Evolutionary conservation across 108 stramenopile species (phyloP).

Genomic region (Hondaea fermentalgiana): DNA sequence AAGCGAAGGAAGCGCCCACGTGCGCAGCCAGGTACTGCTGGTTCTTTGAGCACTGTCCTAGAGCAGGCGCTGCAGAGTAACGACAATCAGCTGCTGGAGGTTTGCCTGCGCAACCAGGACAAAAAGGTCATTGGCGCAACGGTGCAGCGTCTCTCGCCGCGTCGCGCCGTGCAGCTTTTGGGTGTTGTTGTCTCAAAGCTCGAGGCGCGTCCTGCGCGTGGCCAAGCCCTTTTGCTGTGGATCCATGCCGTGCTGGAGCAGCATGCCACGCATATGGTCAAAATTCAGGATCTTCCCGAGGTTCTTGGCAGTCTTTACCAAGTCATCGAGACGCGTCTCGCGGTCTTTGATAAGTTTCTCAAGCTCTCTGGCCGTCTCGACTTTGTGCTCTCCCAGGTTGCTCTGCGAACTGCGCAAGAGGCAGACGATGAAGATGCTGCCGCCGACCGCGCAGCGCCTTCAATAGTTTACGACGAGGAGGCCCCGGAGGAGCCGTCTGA

Average conservation of each 20-base stretch:
- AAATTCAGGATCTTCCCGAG: background rate
- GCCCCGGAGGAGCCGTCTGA: background rate
- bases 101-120: background rate
- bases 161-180: background rate
- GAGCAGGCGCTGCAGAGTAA: conserved; percentile 10
- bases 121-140: background rate
- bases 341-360: background rate
- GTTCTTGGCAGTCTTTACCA: background rate
- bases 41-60: background rate
- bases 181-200: background rate
- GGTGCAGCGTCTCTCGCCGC: background rate
- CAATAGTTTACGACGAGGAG: background rate
- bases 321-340: background rate
- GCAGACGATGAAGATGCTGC: background rate
- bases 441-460: background rate
- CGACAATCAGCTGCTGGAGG: conserved; percentile 4
- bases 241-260: background rate
- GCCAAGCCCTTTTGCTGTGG: background rate
- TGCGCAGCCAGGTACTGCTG: background rate
- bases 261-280: background rate
- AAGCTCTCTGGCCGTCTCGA: conserved; percentile 11
- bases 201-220: conserved; percentile 6
- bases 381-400: background rate
- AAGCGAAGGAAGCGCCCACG: background rate
- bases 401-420: background rate